Conservation (phyloP, 2,329 filamentous ascomycete species). For the Lachnellula arida region DNA sequence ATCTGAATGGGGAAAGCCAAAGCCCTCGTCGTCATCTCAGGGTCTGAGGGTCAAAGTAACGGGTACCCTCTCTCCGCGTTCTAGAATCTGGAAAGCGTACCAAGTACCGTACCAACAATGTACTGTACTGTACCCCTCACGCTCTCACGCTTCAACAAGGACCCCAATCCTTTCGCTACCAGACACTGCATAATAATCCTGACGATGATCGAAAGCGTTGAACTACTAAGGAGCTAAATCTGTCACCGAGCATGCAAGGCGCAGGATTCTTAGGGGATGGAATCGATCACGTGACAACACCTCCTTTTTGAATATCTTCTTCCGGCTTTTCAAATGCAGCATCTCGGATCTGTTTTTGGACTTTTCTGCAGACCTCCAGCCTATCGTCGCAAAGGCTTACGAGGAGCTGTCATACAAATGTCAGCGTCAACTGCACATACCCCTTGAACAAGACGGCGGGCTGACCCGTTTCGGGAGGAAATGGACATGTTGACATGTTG, state of each 20-base stretch:
- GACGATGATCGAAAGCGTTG: background rate
- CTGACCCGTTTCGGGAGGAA: background rate
- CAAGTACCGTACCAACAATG: too few relatives aligned
- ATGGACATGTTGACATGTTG: background rate
- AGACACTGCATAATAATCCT: background rate
- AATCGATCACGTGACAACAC: background rate
- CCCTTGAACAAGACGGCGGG: background rate
- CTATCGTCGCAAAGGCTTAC: background rate
- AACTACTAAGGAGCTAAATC: too few relatives aligned
- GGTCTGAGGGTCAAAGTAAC: background rate
- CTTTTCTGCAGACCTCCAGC: background rate
- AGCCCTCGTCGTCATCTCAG: background rate
- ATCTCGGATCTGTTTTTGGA: background rate
- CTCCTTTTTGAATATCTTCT: background rate
- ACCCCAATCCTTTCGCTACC: background rate
- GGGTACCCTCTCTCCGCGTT: conserved; percentile 8
- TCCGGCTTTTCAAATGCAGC: background rate
- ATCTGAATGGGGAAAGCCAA: conserved; percentile 1
- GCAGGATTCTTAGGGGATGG: background rate
- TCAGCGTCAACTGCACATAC: background rate
- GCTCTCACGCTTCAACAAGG: too few relatives aligned
- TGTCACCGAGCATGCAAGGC: background rate
- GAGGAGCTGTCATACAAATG: background rate
- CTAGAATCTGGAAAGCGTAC: background rate
- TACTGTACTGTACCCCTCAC: too few relatives aligned